Base-by-base conservation (phyloP, 352 stramenopile genomes). In the Phytophthora citrophthora region DNA sequence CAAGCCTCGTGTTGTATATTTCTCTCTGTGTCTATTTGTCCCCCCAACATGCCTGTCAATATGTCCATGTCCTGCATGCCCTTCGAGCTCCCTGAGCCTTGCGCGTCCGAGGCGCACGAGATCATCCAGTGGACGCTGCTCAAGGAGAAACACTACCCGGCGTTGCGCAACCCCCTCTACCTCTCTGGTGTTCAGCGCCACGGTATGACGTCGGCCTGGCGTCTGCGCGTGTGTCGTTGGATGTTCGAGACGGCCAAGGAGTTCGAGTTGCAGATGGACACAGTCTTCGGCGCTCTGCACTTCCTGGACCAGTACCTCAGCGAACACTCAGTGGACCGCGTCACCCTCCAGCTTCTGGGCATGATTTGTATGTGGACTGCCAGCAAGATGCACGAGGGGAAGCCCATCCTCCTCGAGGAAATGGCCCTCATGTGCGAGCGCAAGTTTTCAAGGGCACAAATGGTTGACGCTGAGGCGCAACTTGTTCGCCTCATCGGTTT, bases 201-300 rank as follows among this genome's bases (percentile, higher is more conserved):
- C 54, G 81, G 83, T 45, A 90, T 94, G 79, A 83, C 81, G 44
- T 32, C 70, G 36, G 61, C 68, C 5, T 94, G 85, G 81, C 85
- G 85, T 7, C 60, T 78, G 18, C 87, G 87, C 48, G 88, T 94
- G 44, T 90, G 79, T 47, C 83, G 75, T 31, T 94, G 85, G 85
- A 94, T 94, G 85, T 86, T 91, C 45, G 79, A 90, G 75, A 91
- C 83, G 0, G 77, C 81, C 20, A 77, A 84, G 41, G 78, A 87
- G 55, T 92, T 94, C 54, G 79, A 89, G 46, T 68, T 94, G 53
- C 76, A 76, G 16, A 76, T 82, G 52, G 83, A 94, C 59, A 76
- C 78, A 9, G 76, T 91, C 10, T 82, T 57, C 39, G 79, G 70
- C 23, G 81, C 81, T 16, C 76, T 92, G 43, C 77, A 89, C 64